These are phyloP conservation scores for Phytophthora syringae DNA, from an alignment of 352 stramenopile genomes.

Conservation along the genomic window DNA sequence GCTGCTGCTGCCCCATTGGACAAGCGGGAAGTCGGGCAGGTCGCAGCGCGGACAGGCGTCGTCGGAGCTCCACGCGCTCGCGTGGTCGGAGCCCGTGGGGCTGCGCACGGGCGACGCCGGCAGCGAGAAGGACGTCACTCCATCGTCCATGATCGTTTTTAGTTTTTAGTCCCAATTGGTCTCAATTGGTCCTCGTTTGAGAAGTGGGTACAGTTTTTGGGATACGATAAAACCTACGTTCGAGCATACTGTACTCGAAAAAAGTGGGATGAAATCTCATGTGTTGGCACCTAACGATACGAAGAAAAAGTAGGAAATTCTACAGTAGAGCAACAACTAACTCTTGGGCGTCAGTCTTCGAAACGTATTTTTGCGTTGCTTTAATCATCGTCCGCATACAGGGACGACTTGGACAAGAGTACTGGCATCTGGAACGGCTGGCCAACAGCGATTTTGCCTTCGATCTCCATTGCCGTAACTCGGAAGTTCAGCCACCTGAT, in stretches of 20 bases:
- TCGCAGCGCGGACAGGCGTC: slow-evolving; percentile 14
- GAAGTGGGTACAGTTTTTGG: too few species aligned
- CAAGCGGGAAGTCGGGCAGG: slow-evolving; percentile 63
- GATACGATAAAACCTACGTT: too few species aligned
- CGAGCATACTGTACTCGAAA: too few species aligned
- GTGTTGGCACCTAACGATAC: too few species aligned
- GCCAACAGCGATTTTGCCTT: slow-evolving; percentile 79
- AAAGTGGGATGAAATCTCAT: too few species aligned
- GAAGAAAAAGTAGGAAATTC: too few species aligned
- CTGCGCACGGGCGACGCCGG: slow-evolving; percentile 67
- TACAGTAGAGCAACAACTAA: too few species aligned
- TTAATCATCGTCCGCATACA: slow-evolving; percentile 89
- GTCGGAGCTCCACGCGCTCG: slow-evolving; percentile 62
- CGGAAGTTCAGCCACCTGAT: slow-evolving; percentile 86
- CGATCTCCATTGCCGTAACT: slow-evolving; percentile 87
- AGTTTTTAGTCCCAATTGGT: too few species aligned
- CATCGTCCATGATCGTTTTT: slow-evolving; percentile 9
- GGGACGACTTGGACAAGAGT: slow-evolving; percentile 86
- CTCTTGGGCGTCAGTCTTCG: too few species aligned
- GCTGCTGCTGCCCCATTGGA: slow-evolving; percentile 47
- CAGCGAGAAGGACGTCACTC: slow-evolving; percentile 67
- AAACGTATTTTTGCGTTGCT: too few species aligned
- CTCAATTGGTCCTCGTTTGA: too few species aligned
- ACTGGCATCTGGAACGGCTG: slow-evolving; percentile 86
- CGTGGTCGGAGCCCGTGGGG: slow-evolving; percentile 52